These are phyloP conservation scores for Paulownia fortunei DNA, from an alignment of 257 asterid genomes.

Conservation along the genomic window DNA sequence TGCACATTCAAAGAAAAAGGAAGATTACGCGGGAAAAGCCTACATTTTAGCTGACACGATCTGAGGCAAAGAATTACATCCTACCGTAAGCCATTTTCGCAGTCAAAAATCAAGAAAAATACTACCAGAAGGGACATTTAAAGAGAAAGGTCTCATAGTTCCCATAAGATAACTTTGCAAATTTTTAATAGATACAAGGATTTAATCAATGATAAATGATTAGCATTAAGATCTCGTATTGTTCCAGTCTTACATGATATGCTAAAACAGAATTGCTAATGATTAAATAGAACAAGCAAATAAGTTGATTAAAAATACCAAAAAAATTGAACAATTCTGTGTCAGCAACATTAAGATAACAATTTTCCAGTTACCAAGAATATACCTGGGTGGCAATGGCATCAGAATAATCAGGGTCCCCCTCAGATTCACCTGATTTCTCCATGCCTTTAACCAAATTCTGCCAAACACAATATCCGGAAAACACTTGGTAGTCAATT, in stretches of 20 bases:
- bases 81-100: slow-evolving; percentile 5
- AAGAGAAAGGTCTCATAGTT: background rate
- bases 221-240: background rate
- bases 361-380: background rate
- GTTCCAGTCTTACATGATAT: slow-evolving; percentile 1
- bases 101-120: background rate
- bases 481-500: background rate
- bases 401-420: slow-evolving; percentile 55
- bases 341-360: background rate
- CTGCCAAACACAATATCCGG: slow-evolving; percentile 41
- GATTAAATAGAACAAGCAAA: background rate
- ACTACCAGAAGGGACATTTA: background rate
- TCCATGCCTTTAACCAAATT: slow-evolving; percentile 60
- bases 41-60: no score
- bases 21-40: no score
- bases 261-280: background rate
- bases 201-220: background rate
- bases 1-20: background rate
- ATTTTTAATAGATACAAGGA: background rate
- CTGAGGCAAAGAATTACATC: background rate
- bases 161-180: background rate
- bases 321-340: background rate
- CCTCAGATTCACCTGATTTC: slow-evolving; percentile 56
- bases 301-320: background rate
- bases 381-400: slow-evolving; percentile 72